Evolutionary conservation across 140 eudicot genomes (phyloP).

Genomic region (Ambrosia hybrid): DNA sequence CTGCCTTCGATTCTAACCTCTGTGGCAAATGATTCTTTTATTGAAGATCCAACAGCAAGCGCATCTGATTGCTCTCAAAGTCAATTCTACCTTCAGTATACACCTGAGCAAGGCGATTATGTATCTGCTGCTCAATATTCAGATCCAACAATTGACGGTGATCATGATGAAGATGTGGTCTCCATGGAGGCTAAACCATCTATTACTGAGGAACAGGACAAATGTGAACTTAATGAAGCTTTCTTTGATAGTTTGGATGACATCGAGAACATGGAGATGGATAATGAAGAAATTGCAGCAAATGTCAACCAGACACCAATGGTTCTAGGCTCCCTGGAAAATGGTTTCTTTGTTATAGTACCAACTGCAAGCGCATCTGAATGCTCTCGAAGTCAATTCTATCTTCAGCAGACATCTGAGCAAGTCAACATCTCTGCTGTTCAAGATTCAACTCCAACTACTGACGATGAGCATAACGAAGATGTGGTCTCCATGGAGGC

Average conservation of each 20-base stretch:
- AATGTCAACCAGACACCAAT: slow-evolving; percentile 20
- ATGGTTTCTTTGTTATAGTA: slow-evolving; percentile 26
- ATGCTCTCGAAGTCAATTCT: slow-evolving; percentile 33
- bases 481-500: slow-evolving; percentile 20
- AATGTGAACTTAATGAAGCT: slow-evolving; percentile 23
- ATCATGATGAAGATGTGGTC: slow-evolving; percentile 10
- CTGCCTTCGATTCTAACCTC: slow-evolving; percentile 16
- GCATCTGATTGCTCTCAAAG: slow-evolving; percentile 30
- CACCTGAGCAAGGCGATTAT: slow-evolving; percentile 14
- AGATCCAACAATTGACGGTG: slow-evolving; percentile 24
- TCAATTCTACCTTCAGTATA: slow-evolving; percentile 31
- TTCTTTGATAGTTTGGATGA: slow-evolving; percentile 28
- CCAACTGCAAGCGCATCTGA: slow-evolving; percentile 23
- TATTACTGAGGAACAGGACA: slow-evolving; percentile 16
- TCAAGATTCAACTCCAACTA: slow-evolving; percentile 34
- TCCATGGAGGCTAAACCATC: slow-evolving; percentile 21
- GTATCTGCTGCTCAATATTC: slow-evolving; percentile 32
- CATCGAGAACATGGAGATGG: slow-evolving; percentile 24
- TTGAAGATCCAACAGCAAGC: slow-evolving; percentile 28
- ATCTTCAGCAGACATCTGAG: slow-evolving; percentile 27
- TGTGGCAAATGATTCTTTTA: slow-evolving; percentile 18
- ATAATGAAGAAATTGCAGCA: slow-evolving; percentile 9
- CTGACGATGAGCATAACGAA: slow-evolving; percentile 15
- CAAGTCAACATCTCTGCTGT: slow-evolving; percentile 20
- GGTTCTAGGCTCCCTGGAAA: slow-evolving; percentile 19